Evolutionary conservation across 345 rosid species (phyloP).

Genomic region (Citrus inodora): DNA sequence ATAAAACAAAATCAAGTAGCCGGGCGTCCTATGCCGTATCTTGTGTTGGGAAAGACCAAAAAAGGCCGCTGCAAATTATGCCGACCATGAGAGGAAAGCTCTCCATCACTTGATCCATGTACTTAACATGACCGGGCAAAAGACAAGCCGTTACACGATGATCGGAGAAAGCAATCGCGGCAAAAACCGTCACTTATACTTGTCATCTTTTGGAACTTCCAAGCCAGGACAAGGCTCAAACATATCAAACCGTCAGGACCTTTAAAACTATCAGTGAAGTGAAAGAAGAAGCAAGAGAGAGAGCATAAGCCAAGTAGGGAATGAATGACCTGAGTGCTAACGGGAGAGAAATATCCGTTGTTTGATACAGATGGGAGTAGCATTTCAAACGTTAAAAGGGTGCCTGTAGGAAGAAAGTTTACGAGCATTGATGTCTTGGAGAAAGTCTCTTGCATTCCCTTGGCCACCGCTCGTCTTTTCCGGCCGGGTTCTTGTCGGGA

Average conservation of each 20-base stretch:
- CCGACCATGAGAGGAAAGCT: slow-evolving; percentile 52
- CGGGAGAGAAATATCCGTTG: slow-evolving; percentile 34
- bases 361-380: slow-evolving; percentile 33
- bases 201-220: slow-evolving; percentile 34
- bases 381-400: slow-evolving; percentile 53
- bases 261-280: slow-evolving; percentile 49
- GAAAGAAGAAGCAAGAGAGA: slow-evolving; percentile 52
- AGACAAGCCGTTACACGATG: slow-evolving; percentile 36
- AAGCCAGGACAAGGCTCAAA: slow-evolving; percentile 41
- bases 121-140: slow-evolving; percentile 39
- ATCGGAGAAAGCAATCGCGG: slow-evolving; percentile 38
- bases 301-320: slow-evolving; percentile 36
- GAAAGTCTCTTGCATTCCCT: slow-evolving; percentile 44
- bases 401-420: slow-evolving; percentile 51
- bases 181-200: slow-evolving; percentile 40
- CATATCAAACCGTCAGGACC: slow-evolving; percentile 25
- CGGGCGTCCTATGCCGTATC: slow-evolving; percentile 43
- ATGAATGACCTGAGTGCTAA: slow-evolving; percentile 34
- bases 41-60: slow-evolving; percentile 42
- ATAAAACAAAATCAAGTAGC: slow-evolving; percentile 10
- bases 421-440: slow-evolving; percentile 40
- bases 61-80: slow-evolving; percentile 32
- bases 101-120: slow-evolving; percentile 52
- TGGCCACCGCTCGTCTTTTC: slow-evolving; percentile 40
- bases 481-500: slow-evolving; percentile 1